Percentiles rank a stretch among this genome's conserved stretches.
phyloP scores from a whole-genome alignment of 2,329 filamentous ascomycete genomes.

The Hirsutella minnesotensis region DNA sequence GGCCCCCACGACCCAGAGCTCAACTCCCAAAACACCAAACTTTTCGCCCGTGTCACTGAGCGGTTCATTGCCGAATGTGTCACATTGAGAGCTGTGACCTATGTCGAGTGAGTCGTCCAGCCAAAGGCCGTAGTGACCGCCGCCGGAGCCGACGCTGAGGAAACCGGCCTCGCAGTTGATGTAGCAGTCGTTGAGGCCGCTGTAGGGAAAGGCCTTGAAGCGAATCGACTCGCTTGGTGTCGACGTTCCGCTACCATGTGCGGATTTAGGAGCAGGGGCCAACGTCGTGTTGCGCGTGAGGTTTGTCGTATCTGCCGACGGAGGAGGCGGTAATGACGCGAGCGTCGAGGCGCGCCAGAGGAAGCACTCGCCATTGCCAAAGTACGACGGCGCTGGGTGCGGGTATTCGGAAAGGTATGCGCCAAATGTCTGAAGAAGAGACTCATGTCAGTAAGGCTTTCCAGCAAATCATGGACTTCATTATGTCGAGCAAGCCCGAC shows the following conservation, averaged over 20 bases:
- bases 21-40: slow-evolving; percentile 82
- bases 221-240: slow-evolving; percentile 58
- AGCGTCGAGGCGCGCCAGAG: slow-evolving; percentile 50
- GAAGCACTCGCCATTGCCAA: slow-evolving; percentile 90
- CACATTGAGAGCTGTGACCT: slow-evolving; percentile 72
- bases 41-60: slow-evolving; percentile 87
- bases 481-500: no score
- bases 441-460: slow-evolving; percentile 1
- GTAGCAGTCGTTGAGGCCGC: slow-evolving; percentile 91
- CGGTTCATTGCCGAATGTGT: slow-evolving; percentile 90
- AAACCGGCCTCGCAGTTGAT: slow-evolving; percentile 84
- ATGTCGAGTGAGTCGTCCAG: slow-evolving; percentile 74
- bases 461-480: no score
- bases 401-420: slow-evolving; percentile 88
- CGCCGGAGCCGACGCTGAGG: slow-evolving; percentile 74
- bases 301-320: slow-evolving; percentile 38
- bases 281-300: slow-evolving; percentile 29
- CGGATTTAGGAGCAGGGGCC: slow-evolving; percentile 14
- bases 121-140: slow-evolving; percentile 90
- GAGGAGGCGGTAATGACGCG: slow-evolving; percentile 38
- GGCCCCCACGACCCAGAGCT: slow-evolving; percentile 80
- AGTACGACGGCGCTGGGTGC: slow-evolving; percentile 73
- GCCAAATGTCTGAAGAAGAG: slow-evolving; percentile 56
- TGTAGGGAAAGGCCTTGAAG: slow-evolving; percentile 96
- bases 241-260: slow-evolving; percentile 9